Base-by-base conservation (phyloP, 202 grass and related monocot species). In the Schoenoplectus tabernaemontani region DNA sequence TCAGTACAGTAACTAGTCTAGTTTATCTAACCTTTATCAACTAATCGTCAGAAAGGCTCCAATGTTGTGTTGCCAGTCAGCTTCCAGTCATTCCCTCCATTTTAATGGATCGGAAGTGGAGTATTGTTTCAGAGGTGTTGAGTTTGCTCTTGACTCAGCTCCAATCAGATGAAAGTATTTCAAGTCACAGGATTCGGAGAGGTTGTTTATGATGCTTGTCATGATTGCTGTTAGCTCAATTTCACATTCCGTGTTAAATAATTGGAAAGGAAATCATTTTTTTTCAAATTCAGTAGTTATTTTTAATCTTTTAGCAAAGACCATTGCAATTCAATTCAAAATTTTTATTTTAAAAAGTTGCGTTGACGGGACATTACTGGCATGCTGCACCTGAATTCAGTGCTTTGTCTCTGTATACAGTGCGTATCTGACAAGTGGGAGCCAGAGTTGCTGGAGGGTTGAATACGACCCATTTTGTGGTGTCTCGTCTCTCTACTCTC, bases 1-100 rank as follows among this genome's bases (percentile, higher is more conserved):
- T 64, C 23, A 48, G 42, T 80, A 80, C 20, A 65, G 78, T 80
- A 80, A 80, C 58, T 80, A 51, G 58, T 80, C 36, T 80, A 80
- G 47, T 75, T 75, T 56, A 37, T 54, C 78, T 80, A 80, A 80
- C 78, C 58, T 63, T 50, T 64, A 8, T 80, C 57, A 80, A 80
- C 78, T 80, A 48, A 80, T 80, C 0, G 5, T 34, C 26, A 54
- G 41, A 24, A 26, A n/a, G 46, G 26, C 46, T 54, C 20, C 3
- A 51, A 46, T 54, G 48, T 53, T 75, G 70, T 19, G 47, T 75
- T 75, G 70, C 70, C 23, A 75, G 65, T 80, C 43, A 64, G 42
- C 58, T 61, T 80, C 36, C 11, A 65, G 78, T 80, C 78, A 48
- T 37, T 63, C 60, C 39, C 30, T 63, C 23, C 59, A 65, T 80